Percentiles rank a stretch among this genome's conserved stretches.
These are phyloP conservation scores for Coemansia sp. DNA, from an alignment of 192 early-diverging fungal species.

Conservation along the genomic window DNA sequence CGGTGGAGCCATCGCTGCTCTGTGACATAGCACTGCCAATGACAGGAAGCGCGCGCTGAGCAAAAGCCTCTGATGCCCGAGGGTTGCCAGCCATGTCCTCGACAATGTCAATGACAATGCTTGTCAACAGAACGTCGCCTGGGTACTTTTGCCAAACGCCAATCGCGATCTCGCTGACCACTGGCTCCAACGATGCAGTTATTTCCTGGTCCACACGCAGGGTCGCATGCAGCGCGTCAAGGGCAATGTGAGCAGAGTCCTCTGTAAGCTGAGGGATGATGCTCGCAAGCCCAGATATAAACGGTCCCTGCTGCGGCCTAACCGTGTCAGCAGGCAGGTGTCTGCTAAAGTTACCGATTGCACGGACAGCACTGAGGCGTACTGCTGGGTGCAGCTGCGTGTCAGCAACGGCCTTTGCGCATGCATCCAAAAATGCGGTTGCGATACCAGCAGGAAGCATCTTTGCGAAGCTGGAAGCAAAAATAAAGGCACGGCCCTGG, in stretches of 20 bases:
- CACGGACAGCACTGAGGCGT: slow-evolving; percentile 53
- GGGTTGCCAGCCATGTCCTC: slow-evolving; percentile 72
- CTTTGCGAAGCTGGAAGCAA: slow-evolving; percentile 78
- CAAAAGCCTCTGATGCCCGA: slow-evolving; percentile 65
- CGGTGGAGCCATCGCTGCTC: slow-evolving; percentile 39
- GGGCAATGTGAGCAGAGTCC: slow-evolving; percentile 54
- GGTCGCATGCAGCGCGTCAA: slow-evolving; percentile 49
- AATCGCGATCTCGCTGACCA: slow-evolving; percentile 71
- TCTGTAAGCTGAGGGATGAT: slow-evolving; percentile 49
- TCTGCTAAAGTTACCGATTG: slow-evolving; percentile 51
- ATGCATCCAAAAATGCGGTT: slow-evolving; percentile 73
- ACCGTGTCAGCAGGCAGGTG: slow-evolving; percentile 28
- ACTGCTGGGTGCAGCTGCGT: slow-evolving; percentile 46
- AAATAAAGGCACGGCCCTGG: slow-evolving; percentile 89
- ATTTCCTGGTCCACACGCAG: slow-evolving; percentile 67
- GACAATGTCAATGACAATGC: slow-evolving; percentile 78
- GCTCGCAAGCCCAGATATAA: slow-evolving; percentile 45
- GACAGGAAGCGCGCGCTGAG: slow-evolving; percentile 72
- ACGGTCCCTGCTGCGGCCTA: slow-evolving; percentile 32
- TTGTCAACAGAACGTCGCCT: slow-evolving; percentile 74
- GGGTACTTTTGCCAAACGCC: slow-evolving; percentile 80
- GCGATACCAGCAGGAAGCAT: slow-evolving; percentile 69
- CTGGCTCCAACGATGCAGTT: slow-evolving; percentile 73
- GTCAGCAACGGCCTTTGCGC: slow-evolving; percentile 66
- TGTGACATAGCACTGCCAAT: slow-evolving; percentile 61